Conservation (phyloP, 2,329 filamentous ascomycete genomes). For the Aspergillus calidoustus region DNA sequence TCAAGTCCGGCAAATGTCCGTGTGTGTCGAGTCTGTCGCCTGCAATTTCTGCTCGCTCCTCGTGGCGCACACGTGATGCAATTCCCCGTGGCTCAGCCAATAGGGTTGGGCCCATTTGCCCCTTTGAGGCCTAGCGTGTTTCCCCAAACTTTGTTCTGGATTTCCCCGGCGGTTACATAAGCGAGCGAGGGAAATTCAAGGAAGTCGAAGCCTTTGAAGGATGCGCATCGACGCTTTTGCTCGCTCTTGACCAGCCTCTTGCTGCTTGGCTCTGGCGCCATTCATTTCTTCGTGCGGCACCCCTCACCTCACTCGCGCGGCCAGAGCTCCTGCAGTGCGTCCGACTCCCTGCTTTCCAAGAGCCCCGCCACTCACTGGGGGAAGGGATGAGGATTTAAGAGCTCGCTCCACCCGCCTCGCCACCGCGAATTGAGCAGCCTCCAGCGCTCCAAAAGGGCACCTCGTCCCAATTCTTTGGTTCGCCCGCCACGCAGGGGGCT, state of each 20-base stretch:
- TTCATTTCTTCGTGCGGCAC: background rate
- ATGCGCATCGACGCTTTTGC: background rate
- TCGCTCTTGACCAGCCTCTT: background rate
- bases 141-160: background rate
- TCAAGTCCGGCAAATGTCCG: background rate
- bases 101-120: background rate
- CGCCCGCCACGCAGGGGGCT: background rate
- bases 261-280: background rate
- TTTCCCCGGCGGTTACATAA: background rate
- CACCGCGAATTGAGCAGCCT: background rate
- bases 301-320: background rate
- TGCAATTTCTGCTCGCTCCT: background rate
- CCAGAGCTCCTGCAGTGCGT: background rate
- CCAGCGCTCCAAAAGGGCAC: background rate
- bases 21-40: background rate
- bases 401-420: background rate
- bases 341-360: background rate
- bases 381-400: background rate
- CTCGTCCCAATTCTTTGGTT: background rate
- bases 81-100: background rate
- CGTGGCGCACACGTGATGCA: conserved; percentile 1
- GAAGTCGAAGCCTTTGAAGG: background rate
- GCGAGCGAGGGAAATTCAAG: background rate
- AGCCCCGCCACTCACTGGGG: background rate
- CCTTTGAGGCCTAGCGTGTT: background rate